Percentiles rank a stretch among this genome's conserved stretches.
phyloP scores from a whole-genome alignment of 2,329 filamentous ascomycete genomes.

The Curvularia spicifera region DNA sequence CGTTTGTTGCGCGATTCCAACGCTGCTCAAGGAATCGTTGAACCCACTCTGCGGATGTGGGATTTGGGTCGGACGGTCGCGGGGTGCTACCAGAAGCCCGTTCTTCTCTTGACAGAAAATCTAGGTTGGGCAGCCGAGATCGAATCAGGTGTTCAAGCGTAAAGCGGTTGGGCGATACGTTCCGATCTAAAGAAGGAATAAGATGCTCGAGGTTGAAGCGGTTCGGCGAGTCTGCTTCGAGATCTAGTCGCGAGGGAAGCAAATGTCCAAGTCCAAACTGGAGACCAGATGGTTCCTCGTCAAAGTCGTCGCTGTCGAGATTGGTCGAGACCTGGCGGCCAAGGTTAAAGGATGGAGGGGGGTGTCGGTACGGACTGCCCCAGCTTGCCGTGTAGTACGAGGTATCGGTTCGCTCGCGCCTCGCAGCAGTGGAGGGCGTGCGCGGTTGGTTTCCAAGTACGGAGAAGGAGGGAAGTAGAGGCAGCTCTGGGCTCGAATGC shows the following conservation, averaged over 20 bases:
- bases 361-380: constrained; percentile 85
- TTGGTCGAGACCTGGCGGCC: constrained; percentile 37
- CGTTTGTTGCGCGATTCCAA: constrained; percentile 71
- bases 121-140: constrained; percentile 42
- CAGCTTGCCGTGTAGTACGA: constrained; percentile 78
- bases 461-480: constrained; percentile 45
- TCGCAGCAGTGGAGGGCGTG: constrained; percentile 45
- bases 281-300: constrained; percentile 45
- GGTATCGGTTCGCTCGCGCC: constrained; percentile 53
- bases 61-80: constrained; percentile 43
- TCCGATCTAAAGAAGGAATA: constrained; percentile 43
- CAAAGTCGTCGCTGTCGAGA: constrained; percentile 49
- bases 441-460: constrained; percentile 41
- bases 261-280: constrained; percentile 51
- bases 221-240: constrained; percentile 43
- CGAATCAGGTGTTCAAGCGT: constrained; percentile 50
- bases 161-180: constrained; percentile 46
- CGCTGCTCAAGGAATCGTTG: constrained; percentile 80
- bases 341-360: constrained; percentile 55
- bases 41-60: constrained; percentile 81
- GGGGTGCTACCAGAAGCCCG: constrained; percentile 34
- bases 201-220: constrained; percentile 50
- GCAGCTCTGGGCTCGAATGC: constrained; percentile 52
- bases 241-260: constrained; percentile 44
- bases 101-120: constrained; percentile 35